Base-by-base conservation (phyloP, 352 stramenopile genomes). In the Blastocystis sp. region DNA sequence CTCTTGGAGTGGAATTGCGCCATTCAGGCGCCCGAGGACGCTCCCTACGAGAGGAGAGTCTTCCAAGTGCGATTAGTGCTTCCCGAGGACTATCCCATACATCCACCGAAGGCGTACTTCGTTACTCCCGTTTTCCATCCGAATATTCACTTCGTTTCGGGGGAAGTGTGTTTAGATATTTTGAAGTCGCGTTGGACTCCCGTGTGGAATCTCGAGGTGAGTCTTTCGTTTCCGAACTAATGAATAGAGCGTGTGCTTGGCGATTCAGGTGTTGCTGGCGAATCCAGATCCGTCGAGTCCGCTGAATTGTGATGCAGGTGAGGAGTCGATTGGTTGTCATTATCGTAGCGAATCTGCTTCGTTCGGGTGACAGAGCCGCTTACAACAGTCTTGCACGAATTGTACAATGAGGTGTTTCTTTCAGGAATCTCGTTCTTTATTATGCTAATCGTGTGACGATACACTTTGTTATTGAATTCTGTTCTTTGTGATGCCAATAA, bases 301-400 rank as follows among this genome's bases (percentile, higher is more conserved):
- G 26, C 31, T 89, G 3, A 89, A 89, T 55, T 77, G 63, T 61
- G 79, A 89, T 89, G 79, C 79, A 79, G 79, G 79, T 89, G 50
- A 3, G 35, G 74, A 12, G 26, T 24, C 12, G n/a, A n/a, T 45
- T 41, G 26, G 51, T 37, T 6, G 67, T 41, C 66, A 31, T 50
- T 29, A 63, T 6, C 0, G 0, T 69, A 85, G 74, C 74, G 16
- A 69, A 69, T 69, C 41, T 85, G 31, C 50, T 85, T 55, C 74
- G 74, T 24, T 59, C 55, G 1, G 74, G 74, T 33, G 74, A 85
- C 33, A 69, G 31, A 3, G 13, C 26, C 19, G 74, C 74, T 29
- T 85, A 85, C 45, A 55, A 67, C 55, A 85, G 74, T 50, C 26
- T 85, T 12, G 74, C 74, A 19, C 9, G 45, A 55, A 16, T 16